Evolutionary conservation across 495 filamentous ascomycete genomes (phyloP).

Genomic region (Lophiotrema nucula): DNA sequence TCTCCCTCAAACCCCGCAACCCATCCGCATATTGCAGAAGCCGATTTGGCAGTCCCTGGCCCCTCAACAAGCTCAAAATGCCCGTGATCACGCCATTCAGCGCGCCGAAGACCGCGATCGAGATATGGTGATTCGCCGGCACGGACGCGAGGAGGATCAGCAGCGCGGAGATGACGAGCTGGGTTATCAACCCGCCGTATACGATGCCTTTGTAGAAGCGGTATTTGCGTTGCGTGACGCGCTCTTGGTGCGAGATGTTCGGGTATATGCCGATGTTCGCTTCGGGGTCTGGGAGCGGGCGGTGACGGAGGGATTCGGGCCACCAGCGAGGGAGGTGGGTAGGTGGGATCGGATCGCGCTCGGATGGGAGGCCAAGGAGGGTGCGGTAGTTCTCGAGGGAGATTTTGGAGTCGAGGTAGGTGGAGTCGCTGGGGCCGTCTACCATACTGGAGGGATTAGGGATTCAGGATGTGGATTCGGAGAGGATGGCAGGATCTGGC

Average conservation of each 20-base stretch:
- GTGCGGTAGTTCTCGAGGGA: constrained; percentile 29
- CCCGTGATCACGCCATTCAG: constrained; percentile 29
- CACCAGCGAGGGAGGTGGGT: constrained; percentile 20
- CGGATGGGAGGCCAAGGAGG: constrained; percentile 23
- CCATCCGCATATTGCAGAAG: constrained; percentile 28
- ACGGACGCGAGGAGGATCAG: constrained; percentile 29
- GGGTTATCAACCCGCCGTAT: constrained; percentile 20
- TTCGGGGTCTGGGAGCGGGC: constrained; percentile 20
- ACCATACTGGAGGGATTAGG: background rate
- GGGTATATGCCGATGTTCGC: constrained; percentile 28
- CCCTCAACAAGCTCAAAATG: constrained; percentile 19
- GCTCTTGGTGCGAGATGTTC: constrained; percentile 22
- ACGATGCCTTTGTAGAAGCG: constrained; percentile 10
- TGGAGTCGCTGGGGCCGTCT: background rate
- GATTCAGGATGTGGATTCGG: background rate
- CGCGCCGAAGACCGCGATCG: constrained; percentile 26
- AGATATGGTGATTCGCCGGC: constrained; percentile 23
- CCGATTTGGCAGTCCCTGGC: constrained; percentile 18
- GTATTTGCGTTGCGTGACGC: background rate
- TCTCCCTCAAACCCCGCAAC: constrained; percentile 24
- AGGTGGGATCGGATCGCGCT: constrained; percentile 4
- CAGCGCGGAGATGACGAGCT: constrained; percentile 27
- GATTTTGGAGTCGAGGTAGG: constrained; percentile 22
- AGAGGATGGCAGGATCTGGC: background rate
- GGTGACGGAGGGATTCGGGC: constrained; percentile 3